Evolutionary conservation across 2,329 filamentous ascomycete species (phyloP).

Genomic region (Alternaria sp.): DNA sequence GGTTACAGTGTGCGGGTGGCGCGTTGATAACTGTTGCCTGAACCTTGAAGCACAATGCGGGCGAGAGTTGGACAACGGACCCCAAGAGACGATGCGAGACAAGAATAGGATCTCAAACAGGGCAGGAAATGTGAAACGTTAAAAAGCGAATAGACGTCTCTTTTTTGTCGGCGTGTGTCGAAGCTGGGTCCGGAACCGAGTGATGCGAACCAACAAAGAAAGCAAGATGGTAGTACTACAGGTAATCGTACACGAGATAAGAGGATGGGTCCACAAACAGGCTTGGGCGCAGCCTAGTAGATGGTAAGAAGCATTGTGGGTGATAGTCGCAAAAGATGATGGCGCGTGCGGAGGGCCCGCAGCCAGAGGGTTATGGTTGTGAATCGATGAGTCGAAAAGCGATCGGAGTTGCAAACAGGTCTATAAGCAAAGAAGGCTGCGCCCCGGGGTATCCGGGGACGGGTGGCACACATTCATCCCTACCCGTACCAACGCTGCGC

Average conservation of each 20-base stretch:
- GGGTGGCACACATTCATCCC: constrained; percentile 27
- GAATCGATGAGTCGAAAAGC: constrained; percentile 18
- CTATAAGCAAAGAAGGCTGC: constrained; percentile 27
- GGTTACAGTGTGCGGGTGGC: constrained; percentile 17
- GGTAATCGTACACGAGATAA: constrained; percentile 26
- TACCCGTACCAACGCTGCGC: constrained; percentile 7
- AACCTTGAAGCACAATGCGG: constrained; percentile 27
- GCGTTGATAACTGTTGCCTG: constrained; percentile 19
- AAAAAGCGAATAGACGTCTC: background rate
- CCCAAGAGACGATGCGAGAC: constrained; percentile 18
- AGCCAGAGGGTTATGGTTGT: constrained; percentile 21
- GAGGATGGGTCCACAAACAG: constrained; percentile 13
- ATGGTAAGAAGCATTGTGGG: constrained; percentile 23
- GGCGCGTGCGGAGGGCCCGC: constrained; percentile 28
- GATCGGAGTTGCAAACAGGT: constrained; percentile 23
- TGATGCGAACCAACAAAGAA: constrained; percentile 15
- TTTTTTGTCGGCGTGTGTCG: constrained; percentile 4
- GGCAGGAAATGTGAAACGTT: constrained; percentile 1
- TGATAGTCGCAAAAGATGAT: constrained; percentile 8
- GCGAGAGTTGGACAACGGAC: constrained; percentile 21
- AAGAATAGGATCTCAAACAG: constrained; percentile 10
- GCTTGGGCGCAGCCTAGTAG: constrained; percentile 20
- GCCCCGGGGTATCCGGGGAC: constrained; percentile 16
- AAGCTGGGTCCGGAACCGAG: constrained; percentile 13
- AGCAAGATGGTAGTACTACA: constrained; percentile 24